These are phyloP conservation scores for Lactarius deliciosus DNA, from an alignment of 768 basidiomycete species.

Conservation along the genomic window DNA sequence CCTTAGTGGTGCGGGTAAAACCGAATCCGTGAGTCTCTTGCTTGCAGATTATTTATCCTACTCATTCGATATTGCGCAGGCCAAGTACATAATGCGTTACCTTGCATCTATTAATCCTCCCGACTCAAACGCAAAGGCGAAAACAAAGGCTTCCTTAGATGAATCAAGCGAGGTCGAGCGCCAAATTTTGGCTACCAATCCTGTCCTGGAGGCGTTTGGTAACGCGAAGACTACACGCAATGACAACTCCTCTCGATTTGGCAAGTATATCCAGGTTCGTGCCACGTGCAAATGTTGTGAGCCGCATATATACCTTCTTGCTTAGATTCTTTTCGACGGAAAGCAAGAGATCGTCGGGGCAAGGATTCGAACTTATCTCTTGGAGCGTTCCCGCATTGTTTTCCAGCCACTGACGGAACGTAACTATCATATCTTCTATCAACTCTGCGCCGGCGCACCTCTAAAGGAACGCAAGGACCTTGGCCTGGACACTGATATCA, in stretches of 20 bases:
- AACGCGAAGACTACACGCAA: slow-evolving; percentile 99
- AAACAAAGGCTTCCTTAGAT: slow-evolving; percentile 71
- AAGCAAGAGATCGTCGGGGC: slow-evolving; percentile 97
- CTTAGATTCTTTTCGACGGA: slow-evolving; percentile 95
- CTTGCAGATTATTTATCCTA: slow-evolving; percentile 1
- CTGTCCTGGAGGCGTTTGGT: slow-evolving; percentile 97
- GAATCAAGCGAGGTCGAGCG: slow-evolving; percentile 94
- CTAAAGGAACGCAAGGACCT: slow-evolving; percentile 94
- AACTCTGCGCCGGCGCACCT: slow-evolving; percentile 95
- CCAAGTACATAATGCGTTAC: slow-evolving; percentile 99
- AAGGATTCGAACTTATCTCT: slow-evolving; percentile 95
- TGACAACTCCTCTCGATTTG: slow-evolving; percentile 98
- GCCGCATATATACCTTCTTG: slow-evolving; percentile 14
- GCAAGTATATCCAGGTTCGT: slow-evolving; percentile 96
- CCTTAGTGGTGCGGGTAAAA: slow-evolving; percentile 95
- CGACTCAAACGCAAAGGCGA: slow-evolving; percentile 56
- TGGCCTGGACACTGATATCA: slow-evolving; percentile 81
- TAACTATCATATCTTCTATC: slow-evolving; percentile 99
- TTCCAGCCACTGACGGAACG: slow-evolving; percentile 96
- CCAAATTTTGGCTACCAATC: slow-evolving; percentile 98
- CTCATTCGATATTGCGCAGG: slow-evolving; percentile 43
- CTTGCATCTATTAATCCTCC: slow-evolving; percentile 96
- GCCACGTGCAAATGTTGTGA: slow-evolving; percentile 26
- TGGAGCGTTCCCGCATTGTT: slow-evolving; percentile 96
- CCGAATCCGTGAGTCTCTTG: slow-evolving; percentile 75